phyloP scores from a whole-genome alignment of 73 alveolate species.

The Paramecium sexaurelia region DNA sequence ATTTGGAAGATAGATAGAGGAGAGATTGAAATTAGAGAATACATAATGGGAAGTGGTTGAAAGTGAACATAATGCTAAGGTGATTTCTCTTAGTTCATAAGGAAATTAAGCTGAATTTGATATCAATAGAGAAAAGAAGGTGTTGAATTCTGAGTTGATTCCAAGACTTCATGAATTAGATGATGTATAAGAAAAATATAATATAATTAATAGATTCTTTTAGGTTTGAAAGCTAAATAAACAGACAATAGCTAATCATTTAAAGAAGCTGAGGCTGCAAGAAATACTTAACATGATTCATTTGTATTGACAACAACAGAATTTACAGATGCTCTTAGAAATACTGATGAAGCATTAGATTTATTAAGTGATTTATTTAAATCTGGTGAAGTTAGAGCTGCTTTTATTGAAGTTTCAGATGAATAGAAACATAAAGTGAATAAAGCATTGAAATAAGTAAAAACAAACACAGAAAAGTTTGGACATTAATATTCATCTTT shows the following conservation, averaged over 20 bases:
- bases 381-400: conserved; percentile 55
- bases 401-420: conserved; percentile 18
- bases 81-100: not conserved
- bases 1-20: conserved; percentile 33
- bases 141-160: not conserved
- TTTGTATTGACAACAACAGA: conserved; percentile 22
- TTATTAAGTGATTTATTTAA: conserved; percentile 11
- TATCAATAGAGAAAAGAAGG: conserved; percentile 56
- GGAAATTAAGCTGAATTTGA: conserved; percentile 59
- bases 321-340: conserved; percentile 51
- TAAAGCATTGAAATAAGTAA: conserved; percentile 24
- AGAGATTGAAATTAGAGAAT: not conserved
- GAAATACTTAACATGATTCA: not conserved
- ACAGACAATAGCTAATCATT: conserved; percentile 23
- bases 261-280: conserved; percentile 12
- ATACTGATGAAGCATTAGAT: conserved; percentile 44
- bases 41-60: conserved; percentile 15
- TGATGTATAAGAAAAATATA: not conserved
- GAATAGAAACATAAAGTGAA: conserved; percentile 13
- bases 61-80: conserved; percentile 43
- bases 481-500: conserved; percentile 54
- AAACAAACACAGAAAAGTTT: conserved; percentile 20
- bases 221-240: conserved; percentile 18
- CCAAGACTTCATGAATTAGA: conserved; percentile 22
- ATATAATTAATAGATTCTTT: not conserved